Evolutionary conservation across 2,329 filamentous ascomycete species (phyloP), one percentile per base, ranked within the genome.

Genomic region (Verticillium dahliae): DNA sequence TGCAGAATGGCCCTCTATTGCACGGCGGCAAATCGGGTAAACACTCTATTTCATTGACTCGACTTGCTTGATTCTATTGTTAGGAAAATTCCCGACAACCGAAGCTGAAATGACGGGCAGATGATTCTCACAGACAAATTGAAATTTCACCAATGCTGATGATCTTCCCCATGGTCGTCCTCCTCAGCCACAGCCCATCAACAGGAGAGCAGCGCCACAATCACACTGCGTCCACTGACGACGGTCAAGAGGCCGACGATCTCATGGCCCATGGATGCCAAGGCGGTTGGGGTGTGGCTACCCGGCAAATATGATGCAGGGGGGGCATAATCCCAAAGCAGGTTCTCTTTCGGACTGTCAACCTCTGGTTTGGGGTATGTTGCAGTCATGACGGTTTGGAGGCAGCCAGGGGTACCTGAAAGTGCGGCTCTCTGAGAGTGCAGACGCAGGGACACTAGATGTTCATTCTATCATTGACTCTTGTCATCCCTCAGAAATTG

Each of bases 271-370:
- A 52, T 27, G n/a, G 22, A 27, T 34, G 55, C 55, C 35, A 57
- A 34, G 55, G n/a, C 33, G 55, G 33, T 4, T 18, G 14, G 15
- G 18, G 55, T 57, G 55, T 34, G 31, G 35, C 31, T 61, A 56
- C 22, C 57, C 63, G 62, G 63, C 50, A 64, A n/a, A 63, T 65
- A 64, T 63, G 39, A 62, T 18, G 62, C 63, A 65, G 60, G 63
- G 63, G 54, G 31, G 45, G 15, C 45, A 52, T 52, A 52, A 52
- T 4, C 10, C 45, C 45, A 52, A 52, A 52, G 22, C 45, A 52
- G 18, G 45, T 52, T 52, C 45, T 52, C 45, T 4, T 22, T 52
- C 45, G 18, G 7, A 52, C 45, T 52, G 45, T 22, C 45, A 18
- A 52, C 45, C 45, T 22, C 18, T 52, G n/a, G 11, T 27, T 52